Conservation (phyloP, 2,329 filamentous ascomycete genomes). For the Colletotrichum kahawae region DNA sequence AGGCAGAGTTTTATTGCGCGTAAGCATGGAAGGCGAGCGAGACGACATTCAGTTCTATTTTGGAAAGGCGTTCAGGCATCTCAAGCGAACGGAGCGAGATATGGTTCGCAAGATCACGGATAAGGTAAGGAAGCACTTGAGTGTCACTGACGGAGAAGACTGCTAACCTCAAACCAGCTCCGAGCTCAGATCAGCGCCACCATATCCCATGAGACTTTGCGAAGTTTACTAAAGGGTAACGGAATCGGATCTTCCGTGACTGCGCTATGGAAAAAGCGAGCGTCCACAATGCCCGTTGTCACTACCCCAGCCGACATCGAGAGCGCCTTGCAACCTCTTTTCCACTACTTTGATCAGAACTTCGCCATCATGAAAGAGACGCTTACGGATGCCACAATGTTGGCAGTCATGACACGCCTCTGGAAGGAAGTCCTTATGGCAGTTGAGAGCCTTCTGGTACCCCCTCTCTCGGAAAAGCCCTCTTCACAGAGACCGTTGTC, state of each 20-base stretch:
- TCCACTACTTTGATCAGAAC: conserved; percentile 97
- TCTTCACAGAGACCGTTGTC: conserved; percentile 83
- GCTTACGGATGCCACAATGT: conserved; percentile 93
- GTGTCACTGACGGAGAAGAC: not conserved
- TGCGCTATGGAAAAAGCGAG: conserved; percentile 68
- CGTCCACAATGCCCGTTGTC: conserved; percentile 54
- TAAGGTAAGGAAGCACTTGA: conserved; percentile 67
- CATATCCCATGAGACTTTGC: conserved; percentile 82
- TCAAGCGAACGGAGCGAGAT: conserved; percentile 95
- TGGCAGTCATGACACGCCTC: conserved; percentile 94
- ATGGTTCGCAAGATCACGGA: conserved; percentile 99
- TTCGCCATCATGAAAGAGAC: conserved; percentile 99
- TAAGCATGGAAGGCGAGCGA: conserved; percentile 98
- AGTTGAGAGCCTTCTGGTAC: conserved; percentile 87
- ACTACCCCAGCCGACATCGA: conserved; percentile 77
- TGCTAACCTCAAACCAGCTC: conserved; percentile 58
- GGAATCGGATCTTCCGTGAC: conserved; percentile 76
- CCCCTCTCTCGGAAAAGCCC: conserved; percentile 92
- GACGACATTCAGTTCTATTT: conserved; percentile 99
- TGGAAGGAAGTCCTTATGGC: conserved; percentile 98
- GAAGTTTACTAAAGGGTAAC: conserved; percentile 72
- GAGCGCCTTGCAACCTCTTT: conserved; percentile 81
- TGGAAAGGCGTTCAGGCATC: conserved; percentile 91
- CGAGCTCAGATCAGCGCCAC: conserved; percentile 91
- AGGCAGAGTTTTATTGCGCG: conserved; percentile 83